Percentiles rank a stretch among this genome's conserved stretches.
Evolutionary conservation across 306 rosid genomes (phyloP).

Genomic region (Boehmeria nivea): DNA sequence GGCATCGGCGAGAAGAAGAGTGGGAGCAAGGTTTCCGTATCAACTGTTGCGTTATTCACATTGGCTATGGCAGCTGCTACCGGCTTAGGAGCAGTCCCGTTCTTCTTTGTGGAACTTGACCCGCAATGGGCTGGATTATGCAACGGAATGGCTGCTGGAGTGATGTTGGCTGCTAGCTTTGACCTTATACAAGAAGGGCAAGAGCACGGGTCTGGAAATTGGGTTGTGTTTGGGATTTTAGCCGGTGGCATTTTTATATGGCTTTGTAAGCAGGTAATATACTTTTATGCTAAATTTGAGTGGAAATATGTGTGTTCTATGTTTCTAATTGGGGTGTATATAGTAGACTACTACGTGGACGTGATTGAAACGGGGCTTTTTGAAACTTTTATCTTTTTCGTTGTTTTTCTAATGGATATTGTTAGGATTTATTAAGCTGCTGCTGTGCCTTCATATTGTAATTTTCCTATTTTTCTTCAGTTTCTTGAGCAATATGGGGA

Average conservation of each 20-base stretch:
- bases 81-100: conserved; percentile 96
- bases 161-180: conserved; percentile 98
- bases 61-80: conserved; percentile 98
- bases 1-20: conserved; percentile 50
- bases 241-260: conserved; percentile 88
- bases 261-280: conserved; percentile 82
- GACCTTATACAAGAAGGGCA: conserved; percentile 93
- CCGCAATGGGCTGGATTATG: conserved; percentile 98
- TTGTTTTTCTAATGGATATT: conserved; percentile 4
- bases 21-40: conserved; percentile 65
- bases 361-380: not conserved
- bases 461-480: conserved; percentile 45
- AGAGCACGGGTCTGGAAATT: conserved; percentile 74
- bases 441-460: conserved; percentile 18
- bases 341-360: no score
- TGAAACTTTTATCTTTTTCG: not conserved
- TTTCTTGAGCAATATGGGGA: conserved; percentile 95
- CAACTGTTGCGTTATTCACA: conserved; percentile 91
- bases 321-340: no score
- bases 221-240: conserved; percentile 87
- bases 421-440: conserved; percentile 18
- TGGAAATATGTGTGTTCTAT: no score
- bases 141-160: conserved; percentile 99
- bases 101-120: conserved; percentile 98
- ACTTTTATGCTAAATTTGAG: not conserved